Evolutionary conservation across 2,329 filamentous ascomycete genomes (phyloP), one percentile per base, ranked within the genome.

Genomic region (Xylariaceae sp.): DNA sequence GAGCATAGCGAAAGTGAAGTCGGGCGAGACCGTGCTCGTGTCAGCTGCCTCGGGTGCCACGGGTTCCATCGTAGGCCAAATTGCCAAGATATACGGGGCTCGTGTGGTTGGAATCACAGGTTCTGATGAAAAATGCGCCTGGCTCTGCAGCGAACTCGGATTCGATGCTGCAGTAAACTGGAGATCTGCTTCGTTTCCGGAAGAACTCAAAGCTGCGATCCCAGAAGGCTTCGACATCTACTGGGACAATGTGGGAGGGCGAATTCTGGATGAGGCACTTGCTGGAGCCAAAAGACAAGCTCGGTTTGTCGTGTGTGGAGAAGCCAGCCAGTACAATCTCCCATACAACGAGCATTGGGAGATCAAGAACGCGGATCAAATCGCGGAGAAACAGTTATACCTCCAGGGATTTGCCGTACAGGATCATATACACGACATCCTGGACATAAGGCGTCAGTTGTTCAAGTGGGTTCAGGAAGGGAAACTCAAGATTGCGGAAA

Each of bases 21-120:
- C 80, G 59, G 81, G 80, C 29, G 80, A 87, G 60, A 85, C 80
- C 10, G 85, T 88, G 50, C 84, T 86, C 59, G 73, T 88, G 46
- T 82, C 77, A 12, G 75, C 81, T 2, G 83, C 83, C 2, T 78
- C 76, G 5, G 82, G 82, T 23, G 80, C 81, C 2, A 83, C 86
- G 5, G 83, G 83, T 5, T 79, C 72, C 52, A 71, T 88, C 3
- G 81, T 77, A 1, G 80, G 80, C 1, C 83, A 89, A 59, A 83
- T 88, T 41, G 80, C 81, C n/a, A 85, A 84, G 63, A 60, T 86
- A 36, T 75, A 78, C 56, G 82, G 79, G 12, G 59, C 64, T 23
- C 46, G 65, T 2, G 73, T 83, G 13, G 58, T 80, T 7, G 80
- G 80, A n/a, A 37, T 83, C 36, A 77, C 76, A 1, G 80, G 80